Percentiles rank a stretch among this genome's conserved stretches.
Evolutionary conservation across 306 rosid genomes (phyloP).

Genomic region (Phaseolus lunatus): DNA sequence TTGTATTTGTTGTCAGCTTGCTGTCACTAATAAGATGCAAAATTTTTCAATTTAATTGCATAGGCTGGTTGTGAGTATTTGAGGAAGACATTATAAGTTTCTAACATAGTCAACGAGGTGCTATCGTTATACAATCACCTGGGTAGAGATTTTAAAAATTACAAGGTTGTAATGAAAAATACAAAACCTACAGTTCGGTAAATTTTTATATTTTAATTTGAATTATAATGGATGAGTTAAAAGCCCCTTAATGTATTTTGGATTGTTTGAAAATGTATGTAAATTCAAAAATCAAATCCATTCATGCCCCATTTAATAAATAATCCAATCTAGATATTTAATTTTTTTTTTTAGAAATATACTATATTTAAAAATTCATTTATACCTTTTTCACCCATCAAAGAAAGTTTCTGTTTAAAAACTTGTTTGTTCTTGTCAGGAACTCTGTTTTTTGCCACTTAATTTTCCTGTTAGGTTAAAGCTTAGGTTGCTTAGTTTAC

Average conservation of each 20-base stretch:
- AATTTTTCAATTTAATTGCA: not conserved
- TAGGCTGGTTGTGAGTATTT: slow-evolving; percentile 21
- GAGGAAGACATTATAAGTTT: not conserved
- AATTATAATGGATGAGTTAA: not conserved
- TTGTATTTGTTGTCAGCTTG: slow-evolving; percentile 21
- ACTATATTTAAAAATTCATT: not conserved
- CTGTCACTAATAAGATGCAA: not conserved
- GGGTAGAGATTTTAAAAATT: slow-evolving; percentile 8
- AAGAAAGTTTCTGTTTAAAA: not conserved
- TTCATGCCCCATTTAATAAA: slow-evolving; percentile 5
- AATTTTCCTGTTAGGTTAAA: not conserved
- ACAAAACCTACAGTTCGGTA: not conserved
- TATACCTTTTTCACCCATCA: not conserved
- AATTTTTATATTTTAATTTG: not conserved
- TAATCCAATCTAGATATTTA: not conserved
- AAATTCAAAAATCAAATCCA: not conserved
- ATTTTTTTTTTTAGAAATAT: no score
- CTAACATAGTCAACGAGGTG: not conserved
- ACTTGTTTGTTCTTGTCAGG: not conserved
- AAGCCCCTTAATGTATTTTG: not conserved
- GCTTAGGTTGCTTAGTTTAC: not conserved
- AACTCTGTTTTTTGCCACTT: not conserved
- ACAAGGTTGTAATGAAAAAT: not conserved
- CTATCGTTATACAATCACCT: slow-evolving; percentile 18
- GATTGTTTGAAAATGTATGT: not conserved